Evolutionary conservation across 805 yeast genomes (phyloP).

Genomic region (Cyberlindnera euphorbiae): DNA sequence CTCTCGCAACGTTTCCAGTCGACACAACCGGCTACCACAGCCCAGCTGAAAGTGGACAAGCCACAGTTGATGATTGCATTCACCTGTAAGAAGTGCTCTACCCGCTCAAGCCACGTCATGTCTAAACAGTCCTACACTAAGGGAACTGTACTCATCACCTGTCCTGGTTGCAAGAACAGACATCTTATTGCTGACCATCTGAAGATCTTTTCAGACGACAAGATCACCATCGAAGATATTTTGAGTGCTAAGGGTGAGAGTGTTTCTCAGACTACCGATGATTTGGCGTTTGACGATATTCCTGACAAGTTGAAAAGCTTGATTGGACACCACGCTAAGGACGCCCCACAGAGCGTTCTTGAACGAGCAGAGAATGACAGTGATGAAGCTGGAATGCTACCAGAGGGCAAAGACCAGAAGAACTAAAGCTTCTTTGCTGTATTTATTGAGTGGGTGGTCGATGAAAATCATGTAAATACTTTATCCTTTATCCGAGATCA

Average conservation of each 20-base stretch:
- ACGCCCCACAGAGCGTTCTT: constrained; percentile 51
- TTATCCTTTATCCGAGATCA: no score
- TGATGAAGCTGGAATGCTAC: constrained; percentile 1
- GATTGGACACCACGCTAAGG: constrained; percentile 65
- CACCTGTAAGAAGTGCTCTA: constrained; percentile 84
- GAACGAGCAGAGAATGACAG: constrained; percentile 1
- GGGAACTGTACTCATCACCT: constrained; percentile 85
- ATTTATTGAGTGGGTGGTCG: not conserved
- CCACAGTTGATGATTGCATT: constrained; percentile 85
- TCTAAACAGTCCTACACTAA: constrained; percentile 85
- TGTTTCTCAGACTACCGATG: constrained; percentile 59
- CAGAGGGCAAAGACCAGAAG: constrained; percentile 4
- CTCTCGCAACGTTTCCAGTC: constrained; percentile 18
- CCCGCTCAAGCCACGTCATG: constrained; percentile 83
- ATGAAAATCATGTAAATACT: no score
- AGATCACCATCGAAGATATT: constrained; percentile 76
- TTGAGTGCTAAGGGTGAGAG: constrained; percentile 71
- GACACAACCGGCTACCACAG: constrained; percentile 11
- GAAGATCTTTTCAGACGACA: constrained; percentile 75
- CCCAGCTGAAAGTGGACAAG: constrained; percentile 53
- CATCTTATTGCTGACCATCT: constrained; percentile 89
- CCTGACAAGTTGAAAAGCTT: constrained; percentile 47
- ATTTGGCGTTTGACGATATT: constrained; percentile 64
- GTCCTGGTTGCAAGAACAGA: constrained; percentile 86
- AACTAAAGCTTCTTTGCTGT: not conserved